These are phyloP conservation scores for Debaryomycetaceae sp. DNA, from an alignment of 1,139 yeast genomes.

Conservation along the genomic window DNA sequence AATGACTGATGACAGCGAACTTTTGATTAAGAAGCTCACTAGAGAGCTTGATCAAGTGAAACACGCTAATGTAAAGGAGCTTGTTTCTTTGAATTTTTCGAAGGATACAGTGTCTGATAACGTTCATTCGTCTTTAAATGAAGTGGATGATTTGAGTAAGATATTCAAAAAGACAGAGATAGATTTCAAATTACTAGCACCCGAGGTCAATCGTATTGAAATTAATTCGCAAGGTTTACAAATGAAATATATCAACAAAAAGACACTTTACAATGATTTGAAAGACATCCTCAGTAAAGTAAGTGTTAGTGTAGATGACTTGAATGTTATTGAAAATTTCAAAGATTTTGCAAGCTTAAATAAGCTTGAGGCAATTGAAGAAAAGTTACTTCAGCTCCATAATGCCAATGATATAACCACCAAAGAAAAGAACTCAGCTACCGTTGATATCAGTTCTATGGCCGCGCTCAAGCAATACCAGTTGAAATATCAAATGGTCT, in stretches of 20 bases:
- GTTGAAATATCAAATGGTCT: constrained; percentile 55
- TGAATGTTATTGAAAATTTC: constrained; percentile 45
- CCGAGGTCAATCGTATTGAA: constrained; percentile 71
- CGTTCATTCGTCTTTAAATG: constrained; percentile 45
- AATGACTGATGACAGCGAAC: constrained; percentile 56
- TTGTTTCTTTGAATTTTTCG: constrained; percentile 39
- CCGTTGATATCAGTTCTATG: constrained; percentile 59
- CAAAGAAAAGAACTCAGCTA: constrained; percentile 35
- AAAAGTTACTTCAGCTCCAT: constrained; percentile 55
- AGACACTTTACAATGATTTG: constrained; percentile 65
- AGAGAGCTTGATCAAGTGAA: constrained; percentile 43
- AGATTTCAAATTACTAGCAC: constrained; percentile 45
- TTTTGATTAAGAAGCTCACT: constrained; percentile 53
- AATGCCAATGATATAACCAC: constrained; percentile 62
- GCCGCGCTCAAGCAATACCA: constrained; percentile 70
- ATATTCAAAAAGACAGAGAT: constrained; percentile 44
- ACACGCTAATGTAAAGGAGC: constrained; percentile 35
- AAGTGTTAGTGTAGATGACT: constrained; percentile 55
- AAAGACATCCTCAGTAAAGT: constrained; percentile 67
- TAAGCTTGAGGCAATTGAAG: constrained; percentile 51
- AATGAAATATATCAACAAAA: constrained; percentile 78
- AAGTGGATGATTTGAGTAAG: constrained; percentile 62
- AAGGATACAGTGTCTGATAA: constrained; percentile 33
- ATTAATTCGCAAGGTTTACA: constrained; percentile 79
- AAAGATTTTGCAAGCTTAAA: constrained; percentile 47